These are phyloP conservation scores for Psidium guajava DNA, from an alignment of 345 rosid genomes.

Conservation along the genomic window DNA sequence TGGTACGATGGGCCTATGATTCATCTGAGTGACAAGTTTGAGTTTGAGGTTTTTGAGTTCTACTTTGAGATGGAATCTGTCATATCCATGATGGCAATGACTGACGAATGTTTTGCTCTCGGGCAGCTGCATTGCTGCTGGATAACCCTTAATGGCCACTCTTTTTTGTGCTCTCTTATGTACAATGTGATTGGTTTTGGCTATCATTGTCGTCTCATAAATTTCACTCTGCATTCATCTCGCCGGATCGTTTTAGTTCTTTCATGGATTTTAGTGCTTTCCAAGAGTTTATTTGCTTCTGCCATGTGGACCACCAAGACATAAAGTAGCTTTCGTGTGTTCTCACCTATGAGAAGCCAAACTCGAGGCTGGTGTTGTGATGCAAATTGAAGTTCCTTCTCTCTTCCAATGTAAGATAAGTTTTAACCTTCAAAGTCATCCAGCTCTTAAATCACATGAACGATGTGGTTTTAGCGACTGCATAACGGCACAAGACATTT, in stretches of 20 bases:
- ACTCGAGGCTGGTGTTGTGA: neutral
- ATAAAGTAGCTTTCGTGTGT: neutral
- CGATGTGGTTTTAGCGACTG: neutral
- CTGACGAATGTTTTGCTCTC: neutral
- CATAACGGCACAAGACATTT: neutral
- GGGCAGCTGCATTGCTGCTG: neutral
- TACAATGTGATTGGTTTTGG: neutral
- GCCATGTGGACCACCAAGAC: neutral
- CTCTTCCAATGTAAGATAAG: neutral
- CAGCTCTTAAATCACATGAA: neutral
- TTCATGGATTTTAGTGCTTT: neutral
- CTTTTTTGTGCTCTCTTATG: neutral
- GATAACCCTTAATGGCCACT: neutral
- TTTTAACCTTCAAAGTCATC: neutral
- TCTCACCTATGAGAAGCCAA: neutral
- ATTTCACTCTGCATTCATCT: neutral
- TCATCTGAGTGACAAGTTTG: neutral
- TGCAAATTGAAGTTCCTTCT: neutral
- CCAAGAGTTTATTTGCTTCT: neutral
- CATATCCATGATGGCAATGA: neutral
- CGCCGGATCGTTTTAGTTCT: neutral
- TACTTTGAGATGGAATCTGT: neutral
- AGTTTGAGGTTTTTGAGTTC: neutral
- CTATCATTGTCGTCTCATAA: neutral
- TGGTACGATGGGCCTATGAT: neutral